A percentile compares a stretch with the other conserved stretches of the same genome.
Conservation (phyloP, 1,284 basidiomycete species). For the Singerocomus rubriflavus region DNA sequence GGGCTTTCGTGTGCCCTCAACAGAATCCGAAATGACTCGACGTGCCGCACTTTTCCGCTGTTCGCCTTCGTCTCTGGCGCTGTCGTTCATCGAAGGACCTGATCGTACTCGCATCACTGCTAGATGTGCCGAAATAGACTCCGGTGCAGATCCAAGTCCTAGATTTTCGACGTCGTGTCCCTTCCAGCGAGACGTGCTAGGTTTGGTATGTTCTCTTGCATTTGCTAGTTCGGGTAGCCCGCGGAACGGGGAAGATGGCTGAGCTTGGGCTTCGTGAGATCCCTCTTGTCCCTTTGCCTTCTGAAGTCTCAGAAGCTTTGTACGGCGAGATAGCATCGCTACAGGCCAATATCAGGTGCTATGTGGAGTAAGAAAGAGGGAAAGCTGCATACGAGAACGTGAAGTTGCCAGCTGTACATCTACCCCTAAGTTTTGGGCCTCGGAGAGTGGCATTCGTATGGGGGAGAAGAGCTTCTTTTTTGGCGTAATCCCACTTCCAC, state of each 20-base stretch:
- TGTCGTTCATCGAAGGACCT: constrained; percentile 6
- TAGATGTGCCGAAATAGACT: constrained; percentile 31
- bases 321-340: constrained; percentile 16
- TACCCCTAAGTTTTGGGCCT: constrained; percentile 33
- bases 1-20: constrained; percentile 4
- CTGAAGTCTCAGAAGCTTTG: constrained; percentile 18
- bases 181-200: constrained; percentile 3
- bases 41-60: constrained; percentile 6
- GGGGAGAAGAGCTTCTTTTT: constrained; percentile 41
- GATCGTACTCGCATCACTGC: constrained; percentile 24
- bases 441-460: constrained; percentile 39
- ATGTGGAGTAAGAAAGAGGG: neutral
- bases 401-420: constrained; percentile 20
- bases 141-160: constrained; percentile 21
- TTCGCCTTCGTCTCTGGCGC: neutral
- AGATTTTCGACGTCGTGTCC: constrained; percentile 9
- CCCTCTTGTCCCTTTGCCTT: constrained; percentile 12
- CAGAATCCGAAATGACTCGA: constrained; percentile 24
- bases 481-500: constrained; percentile 19
- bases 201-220: constrained; percentile 12
- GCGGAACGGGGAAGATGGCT: constrained; percentile 2
- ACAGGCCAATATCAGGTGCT: constrained; percentile 5
- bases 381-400: constrained; percentile 21
- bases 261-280: neutral
- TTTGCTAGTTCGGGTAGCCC: constrained; percentile 1